These are phyloP conservation scores for Przewalskia tangutica DNA, from an alignment of 257 asterid species.

Conservation along the genomic window DNA sequence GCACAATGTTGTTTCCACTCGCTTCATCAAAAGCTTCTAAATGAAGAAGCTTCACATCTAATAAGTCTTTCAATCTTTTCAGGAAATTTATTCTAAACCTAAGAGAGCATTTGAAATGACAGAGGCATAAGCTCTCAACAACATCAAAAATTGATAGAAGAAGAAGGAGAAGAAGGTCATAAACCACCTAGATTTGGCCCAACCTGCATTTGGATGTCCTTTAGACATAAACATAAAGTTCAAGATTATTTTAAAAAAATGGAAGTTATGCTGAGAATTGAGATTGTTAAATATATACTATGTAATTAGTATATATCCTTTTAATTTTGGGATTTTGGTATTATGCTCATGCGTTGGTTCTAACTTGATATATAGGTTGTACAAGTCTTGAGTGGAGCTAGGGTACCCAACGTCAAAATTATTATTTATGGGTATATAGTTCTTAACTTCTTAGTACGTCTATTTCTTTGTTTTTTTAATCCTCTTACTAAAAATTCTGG, in stretches of 20 bases:
- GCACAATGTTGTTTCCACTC: conserved; percentile 95
- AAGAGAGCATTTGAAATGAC: conserved; percentile 15
- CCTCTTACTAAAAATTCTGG: background rate
- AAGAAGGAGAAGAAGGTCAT: no score
- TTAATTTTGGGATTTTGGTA: background rate
- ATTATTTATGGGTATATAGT: no score
- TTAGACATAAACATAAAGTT: no score
- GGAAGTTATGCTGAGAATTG: background rate
- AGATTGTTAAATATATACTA: no score
- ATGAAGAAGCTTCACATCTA: conserved; percentile 94
- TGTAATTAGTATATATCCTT: no score
- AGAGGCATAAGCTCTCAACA: conserved; percentile 2
- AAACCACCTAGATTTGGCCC: no score
- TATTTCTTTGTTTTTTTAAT: no score
- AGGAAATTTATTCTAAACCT: conserved; percentile 89
- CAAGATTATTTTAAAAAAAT: no score
- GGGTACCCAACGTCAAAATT: no score
- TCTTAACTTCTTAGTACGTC: no score
- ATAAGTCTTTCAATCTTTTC: conserved; percentile 89
- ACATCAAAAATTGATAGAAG: background rate
- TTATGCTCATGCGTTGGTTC: background rate
- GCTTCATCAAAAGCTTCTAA: conserved; percentile 85
- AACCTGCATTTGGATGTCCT: no score
- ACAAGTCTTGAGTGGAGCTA: no score
- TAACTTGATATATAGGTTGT: background rate